Evolutionary conservation across 352 stramenopile species (phyloP).

Genomic region (Phytopythium chamaehyphon): DNA sequence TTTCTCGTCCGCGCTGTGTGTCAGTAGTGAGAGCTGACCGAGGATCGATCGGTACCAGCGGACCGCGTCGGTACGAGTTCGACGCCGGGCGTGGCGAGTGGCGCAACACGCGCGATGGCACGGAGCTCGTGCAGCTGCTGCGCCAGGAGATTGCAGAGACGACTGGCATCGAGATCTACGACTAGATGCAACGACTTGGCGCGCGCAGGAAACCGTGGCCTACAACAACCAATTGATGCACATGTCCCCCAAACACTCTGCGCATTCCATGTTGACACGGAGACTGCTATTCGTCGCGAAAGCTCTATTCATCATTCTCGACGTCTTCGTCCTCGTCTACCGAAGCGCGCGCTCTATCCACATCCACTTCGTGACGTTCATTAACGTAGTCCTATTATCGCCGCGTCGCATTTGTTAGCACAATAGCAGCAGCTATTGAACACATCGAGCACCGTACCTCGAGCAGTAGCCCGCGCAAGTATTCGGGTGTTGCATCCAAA

Average conservation of each 20-base stretch:
- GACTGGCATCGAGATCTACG: constrained; percentile 80
- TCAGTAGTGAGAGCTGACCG: background rate
- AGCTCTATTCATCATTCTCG: constrained; percentile 22
- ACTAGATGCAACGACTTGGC: constrained; percentile 19
- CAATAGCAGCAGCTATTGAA: constrained; percentile 2
- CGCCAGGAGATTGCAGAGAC: constrained; percentile 71
- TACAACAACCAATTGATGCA: constrained; percentile 3
- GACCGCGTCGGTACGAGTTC: constrained; percentile 89
- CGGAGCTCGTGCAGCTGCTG: constrained; percentile 70
- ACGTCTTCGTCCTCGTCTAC: constrained; percentile 35
- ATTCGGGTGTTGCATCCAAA: constrained; percentile 51
- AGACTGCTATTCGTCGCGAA: background rate
- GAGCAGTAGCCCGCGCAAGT: constrained; percentile 62
- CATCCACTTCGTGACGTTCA: constrained; percentile 69
- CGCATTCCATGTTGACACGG: background rate
- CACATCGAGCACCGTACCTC: constrained; percentile 32
- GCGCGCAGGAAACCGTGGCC: background rate
- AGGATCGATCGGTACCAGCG: constrained; percentile 27
- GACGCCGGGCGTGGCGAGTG: constrained; percentile 61
- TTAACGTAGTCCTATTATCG: constrained; percentile 62
- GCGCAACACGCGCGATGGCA: constrained; percentile 79
- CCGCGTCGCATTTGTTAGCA: constrained; percentile 3
- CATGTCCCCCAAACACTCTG: background rate
- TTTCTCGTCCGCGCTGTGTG: background rate
- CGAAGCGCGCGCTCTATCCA: constrained; percentile 30